These are phyloP conservation scores for Neurospora terricola DNA, from an alignment of 495 filamentous ascomycete species.

Conservation along the genomic window DNA sequence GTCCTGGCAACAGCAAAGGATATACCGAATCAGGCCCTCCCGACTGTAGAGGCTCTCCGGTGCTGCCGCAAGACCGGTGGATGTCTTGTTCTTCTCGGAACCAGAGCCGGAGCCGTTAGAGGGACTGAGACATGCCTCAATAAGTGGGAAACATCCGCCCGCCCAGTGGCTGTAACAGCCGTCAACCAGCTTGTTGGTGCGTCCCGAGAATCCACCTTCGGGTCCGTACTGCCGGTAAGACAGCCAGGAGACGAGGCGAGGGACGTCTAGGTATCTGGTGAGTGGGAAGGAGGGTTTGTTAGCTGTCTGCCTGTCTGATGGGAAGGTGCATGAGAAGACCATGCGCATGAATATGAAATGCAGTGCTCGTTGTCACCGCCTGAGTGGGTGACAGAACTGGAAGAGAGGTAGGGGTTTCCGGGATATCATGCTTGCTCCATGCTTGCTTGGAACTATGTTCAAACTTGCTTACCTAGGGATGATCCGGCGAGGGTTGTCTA, in stretches of 20 bases:
- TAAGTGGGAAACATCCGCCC: conserved; percentile 81
- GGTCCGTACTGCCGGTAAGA: conserved; percentile 82
- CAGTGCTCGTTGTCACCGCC: conserved; percentile 6
- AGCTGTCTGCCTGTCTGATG: neutral
- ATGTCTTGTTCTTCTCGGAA: neutral
- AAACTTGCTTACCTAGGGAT: conserved; percentile 49
- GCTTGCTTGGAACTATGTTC: neutral
- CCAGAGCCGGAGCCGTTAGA: neutral
- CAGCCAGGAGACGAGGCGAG: conserved; percentile 72
- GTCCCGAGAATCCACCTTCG: conserved; percentile 82
- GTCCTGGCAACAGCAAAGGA: conserved; percentile 78
- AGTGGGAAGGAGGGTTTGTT: neutral
- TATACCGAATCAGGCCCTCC: conserved; percentile 78
- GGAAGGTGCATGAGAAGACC: neutral
- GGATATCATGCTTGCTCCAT: neutral
- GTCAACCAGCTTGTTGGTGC: conserved; percentile 97
- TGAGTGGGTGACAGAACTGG: conserved; percentile 1
- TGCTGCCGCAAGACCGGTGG: conserved; percentile 9
- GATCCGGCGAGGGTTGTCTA: conserved; percentile 64
- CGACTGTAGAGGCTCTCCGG: conserved; percentile 57
- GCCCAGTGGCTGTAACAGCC: conserved; percentile 98
- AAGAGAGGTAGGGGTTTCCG: too few species aligned
- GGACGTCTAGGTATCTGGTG: conserved; percentile 65
- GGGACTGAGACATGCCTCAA: conserved; percentile 63
- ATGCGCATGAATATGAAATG: neutral